Evolutionary conservation across 78 protist genomes (phyloP), one percentile per base, ranked within the genome.

Genomic region (Dictyostelium brefeldianum): DNA sequence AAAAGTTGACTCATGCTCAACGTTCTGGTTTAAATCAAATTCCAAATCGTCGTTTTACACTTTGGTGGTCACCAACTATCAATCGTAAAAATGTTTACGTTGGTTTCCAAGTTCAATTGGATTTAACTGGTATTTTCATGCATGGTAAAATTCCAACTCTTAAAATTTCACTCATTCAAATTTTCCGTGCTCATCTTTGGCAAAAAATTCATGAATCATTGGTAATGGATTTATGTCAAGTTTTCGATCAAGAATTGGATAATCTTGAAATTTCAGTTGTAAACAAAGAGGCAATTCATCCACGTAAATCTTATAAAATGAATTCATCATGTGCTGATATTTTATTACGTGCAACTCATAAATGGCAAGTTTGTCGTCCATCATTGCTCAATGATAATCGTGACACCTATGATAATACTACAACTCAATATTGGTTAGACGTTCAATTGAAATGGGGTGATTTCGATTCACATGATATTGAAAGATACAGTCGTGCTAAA

Each of bases 21-120:
- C 95, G 99, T 43, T 89, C 98, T 12, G 99, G 99, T 96, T 94
- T 99, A 53, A 99, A 97, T 94, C 99, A 99, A 96, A 99, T 99
- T 79, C 99, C 99, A 57, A 99, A 99, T 97, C 97, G 99, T 7
- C 97, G 99, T 50, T 99, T 99, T 95, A 99, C 99, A 43, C 97
- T 99, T 48, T 99, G 99, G 99, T 99, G 99, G 99, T 98, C 99
- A 53, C 99, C 99, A 54, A 99, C 99, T n/a, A 99, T 99, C 98
- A 99, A 99, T 84, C 94, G 99, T 22, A 99, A 99, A 80, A 99
- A 99, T 90, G 99, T 99, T 8, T 99, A 99, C 96, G 99, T 99
- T 29, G 99, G 99, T 50, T 99, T 97, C 98, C 98, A 98, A 83
- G 99, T 99, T 80, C 99, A 99, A 95, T 96, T 99, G 27, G 99